Evolutionary conservation across 352 stramenopile genomes (phyloP), one percentile per base, ranked within the genome.

Genomic region (Pythium brassicae): DNA sequence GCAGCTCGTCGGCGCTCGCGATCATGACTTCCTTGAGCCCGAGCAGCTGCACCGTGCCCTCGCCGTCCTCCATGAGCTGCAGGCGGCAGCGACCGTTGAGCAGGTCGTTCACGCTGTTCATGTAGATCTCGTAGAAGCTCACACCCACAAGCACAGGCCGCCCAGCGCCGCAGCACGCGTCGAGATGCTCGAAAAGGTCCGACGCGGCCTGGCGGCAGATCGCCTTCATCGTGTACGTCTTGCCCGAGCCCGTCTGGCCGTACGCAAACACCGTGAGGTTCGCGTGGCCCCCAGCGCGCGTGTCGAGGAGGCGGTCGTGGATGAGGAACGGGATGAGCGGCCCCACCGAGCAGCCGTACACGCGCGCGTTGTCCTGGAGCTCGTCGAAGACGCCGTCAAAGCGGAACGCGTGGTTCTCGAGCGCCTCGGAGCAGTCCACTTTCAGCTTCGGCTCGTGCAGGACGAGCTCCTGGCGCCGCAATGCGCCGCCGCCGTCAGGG

Each of bases 71-170:
- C 55, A 98, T 84, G 44, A 95, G 86, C 54, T 96, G 89, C 20
- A 98, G 77, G n/a, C 81, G 74, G 32, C 76, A 80, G 52, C 93
- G 76, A 20, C 71, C 65, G 57, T 97, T 97, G 20, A 98, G 75
- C 39, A 99, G 65, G 63, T 98, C 96, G 61, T 97, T 96, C 15
- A 98, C 77, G 53, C 94, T 92, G 68, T 96, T 96, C 50, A 96
- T 95, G 69, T 99, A 98, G 55, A 99, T 98, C 75, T 99, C 96
- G 76, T 98, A 99, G 40, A 98, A 96, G 35, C 87, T 97, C 37
- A 97, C 86, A 34, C 81, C 73, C 5, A 98, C 86, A 10, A 53
- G 65, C 40, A 98, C 73, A 23, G 70, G 14, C 32, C 34, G 26
- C 39, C 39, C 39, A 20, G 39, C 19, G 39, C 39, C 39, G 39